phyloP scores from a whole-genome alignment of 768 basidiomycete species.

The Tylopilus sp. region DNA sequence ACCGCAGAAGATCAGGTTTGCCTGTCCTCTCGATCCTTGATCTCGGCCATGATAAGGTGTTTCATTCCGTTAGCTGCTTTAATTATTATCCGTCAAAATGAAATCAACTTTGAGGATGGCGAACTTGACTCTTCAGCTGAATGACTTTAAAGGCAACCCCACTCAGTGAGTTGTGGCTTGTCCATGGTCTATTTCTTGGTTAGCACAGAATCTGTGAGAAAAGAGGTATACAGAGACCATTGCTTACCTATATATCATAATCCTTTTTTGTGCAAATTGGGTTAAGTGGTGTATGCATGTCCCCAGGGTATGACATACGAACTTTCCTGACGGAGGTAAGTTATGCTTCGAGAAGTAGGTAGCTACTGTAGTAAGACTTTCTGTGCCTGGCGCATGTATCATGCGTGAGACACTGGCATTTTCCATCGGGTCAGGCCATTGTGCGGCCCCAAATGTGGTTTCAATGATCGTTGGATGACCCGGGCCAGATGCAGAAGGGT shows the following conservation, averaged over 20 bases:
- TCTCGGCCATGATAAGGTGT: neutral
- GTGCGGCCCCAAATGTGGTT: too few relatives aligned
- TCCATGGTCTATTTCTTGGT: neutral
- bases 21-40: neutral
- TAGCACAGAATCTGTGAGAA: neutral
- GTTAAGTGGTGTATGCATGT: neutral
- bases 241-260: too few relatives aligned
- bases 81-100: too few relatives aligned
- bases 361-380: too few relatives aligned
- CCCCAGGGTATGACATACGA: neutral
- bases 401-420: neutral
- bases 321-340: neutral
- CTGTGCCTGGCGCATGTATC: neutral
- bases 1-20: too few relatives aligned
- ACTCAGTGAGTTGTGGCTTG: neutral
- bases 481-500: too few relatives aligned
- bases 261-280: neutral
- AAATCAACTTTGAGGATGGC: constrained; percentile 1
- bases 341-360: neutral
- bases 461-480: too few relatives aligned
- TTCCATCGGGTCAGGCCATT: too few relatives aligned
- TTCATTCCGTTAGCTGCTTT: too few relatives aligned
- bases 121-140: neutral
- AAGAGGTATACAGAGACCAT: neutral
- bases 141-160: neutral